These are phyloP conservation scores for Lagerstroemia speciosa DNA, from an alignment of 345 rosid species.

Conservation along the genomic window DNA sequence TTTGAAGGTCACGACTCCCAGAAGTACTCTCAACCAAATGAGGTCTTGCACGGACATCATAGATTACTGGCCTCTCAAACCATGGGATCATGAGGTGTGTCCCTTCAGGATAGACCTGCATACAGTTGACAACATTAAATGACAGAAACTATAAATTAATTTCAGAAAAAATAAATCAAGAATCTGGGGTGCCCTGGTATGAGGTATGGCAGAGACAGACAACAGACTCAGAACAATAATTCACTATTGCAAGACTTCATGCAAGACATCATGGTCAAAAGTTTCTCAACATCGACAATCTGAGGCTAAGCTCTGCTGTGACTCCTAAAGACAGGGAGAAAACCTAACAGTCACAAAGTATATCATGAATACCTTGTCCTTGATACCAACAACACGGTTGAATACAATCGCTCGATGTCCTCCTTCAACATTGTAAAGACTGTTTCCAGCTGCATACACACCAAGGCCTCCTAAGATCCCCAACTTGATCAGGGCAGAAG, in stretches of 20 bases:
- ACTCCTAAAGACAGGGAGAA: background rate
- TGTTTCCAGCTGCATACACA: conserved; percentile 52
- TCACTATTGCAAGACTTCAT: background rate
- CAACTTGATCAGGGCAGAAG: conserved; percentile 52
- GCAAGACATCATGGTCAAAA: background rate
- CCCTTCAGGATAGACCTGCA: conserved; percentile 96
- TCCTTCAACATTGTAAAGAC: conserved; percentile 70
- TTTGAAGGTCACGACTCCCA: conserved; percentile 96
- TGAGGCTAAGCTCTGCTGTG: background rate
- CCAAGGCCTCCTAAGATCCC: conserved; percentile 67
- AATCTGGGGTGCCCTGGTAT: background rate
- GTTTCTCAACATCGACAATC: background rate
- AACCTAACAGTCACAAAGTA: background rate
- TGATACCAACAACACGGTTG: conserved; percentile 48
- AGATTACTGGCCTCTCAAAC: conserved; percentile 89
- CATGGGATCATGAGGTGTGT: conserved; percentile 89
- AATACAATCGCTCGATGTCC: conserved; percentile 65
- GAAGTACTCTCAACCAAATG: conserved; percentile 82
- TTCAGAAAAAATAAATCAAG: background rate
- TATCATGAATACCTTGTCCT: conserved; percentile 39
- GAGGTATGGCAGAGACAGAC: background rate
- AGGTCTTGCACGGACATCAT: conserved; percentile 93
- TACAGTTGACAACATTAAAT: background rate
- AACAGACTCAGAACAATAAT: background rate
- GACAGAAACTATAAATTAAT: background rate